Percentiles rank a stretch among this genome's conserved stretches.
Conservation (phyloP, 2,329 filamentous ascomycete genomes). For the Lasiodiplodia sp. region DNA sequence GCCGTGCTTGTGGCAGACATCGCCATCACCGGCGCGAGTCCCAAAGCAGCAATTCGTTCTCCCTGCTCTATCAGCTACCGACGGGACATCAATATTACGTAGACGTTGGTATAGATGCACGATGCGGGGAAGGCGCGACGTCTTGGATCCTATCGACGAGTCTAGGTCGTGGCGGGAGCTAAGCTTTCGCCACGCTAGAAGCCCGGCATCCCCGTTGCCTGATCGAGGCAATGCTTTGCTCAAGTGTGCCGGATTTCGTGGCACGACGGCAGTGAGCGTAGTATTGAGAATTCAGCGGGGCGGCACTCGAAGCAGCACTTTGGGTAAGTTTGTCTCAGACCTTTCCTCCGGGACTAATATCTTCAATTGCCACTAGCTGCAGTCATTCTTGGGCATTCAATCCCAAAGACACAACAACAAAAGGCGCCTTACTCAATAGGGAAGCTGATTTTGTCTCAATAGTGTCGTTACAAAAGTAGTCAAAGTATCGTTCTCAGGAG, state of each 20-base stretch:
- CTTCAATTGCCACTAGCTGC: too few relatives aligned
- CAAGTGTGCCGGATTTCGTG: neutral
- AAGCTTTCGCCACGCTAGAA: neutral
- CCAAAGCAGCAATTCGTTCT: too few relatives aligned
- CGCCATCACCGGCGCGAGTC: too few relatives aligned
- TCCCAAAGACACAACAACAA: too few relatives aligned
- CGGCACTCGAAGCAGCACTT: neutral
- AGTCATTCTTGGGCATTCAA: too few relatives aligned
- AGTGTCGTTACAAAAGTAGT: too few relatives aligned
- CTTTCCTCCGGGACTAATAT: neutral
- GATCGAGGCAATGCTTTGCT: conserved; percentile 1
- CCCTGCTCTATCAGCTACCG: too few relatives aligned
- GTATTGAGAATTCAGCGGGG: neutral
- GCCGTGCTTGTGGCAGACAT: neutral
- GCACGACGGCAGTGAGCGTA: neutral
- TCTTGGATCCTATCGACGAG: neutral
- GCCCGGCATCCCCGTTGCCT: neutral
- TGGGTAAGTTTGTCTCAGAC: neutral
- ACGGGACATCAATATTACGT: neutral
- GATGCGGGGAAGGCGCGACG: neutral
- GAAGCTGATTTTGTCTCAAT: too few relatives aligned
- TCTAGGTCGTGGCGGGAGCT: neutral
- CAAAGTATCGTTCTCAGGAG: too few relatives aligned
- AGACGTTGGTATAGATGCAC: neutral
- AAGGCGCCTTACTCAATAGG: too few relatives aligned